phyloP scores from a whole-genome alignment of 2,329 filamentous ascomycete genomes.

The Aspergillus udagawae region DNA sequence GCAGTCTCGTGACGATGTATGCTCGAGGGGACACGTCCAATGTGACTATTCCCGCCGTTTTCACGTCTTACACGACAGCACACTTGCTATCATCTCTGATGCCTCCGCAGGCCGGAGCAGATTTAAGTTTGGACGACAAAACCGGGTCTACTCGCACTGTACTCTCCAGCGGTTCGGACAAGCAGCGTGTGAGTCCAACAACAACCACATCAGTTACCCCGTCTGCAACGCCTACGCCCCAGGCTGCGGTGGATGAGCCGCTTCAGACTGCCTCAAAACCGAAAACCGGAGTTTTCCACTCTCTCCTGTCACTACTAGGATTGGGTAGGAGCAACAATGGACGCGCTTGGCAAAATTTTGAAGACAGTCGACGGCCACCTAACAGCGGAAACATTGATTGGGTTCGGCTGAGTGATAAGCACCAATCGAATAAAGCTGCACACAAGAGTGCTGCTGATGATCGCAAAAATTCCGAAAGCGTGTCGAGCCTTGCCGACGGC shows the following conservation, averaged over 20 bases:
- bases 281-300: slow-evolving; percentile 38
- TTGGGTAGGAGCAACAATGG: slow-evolving; percentile 28
- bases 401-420: slow-evolving; percentile 59
- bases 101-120: slow-evolving; percentile 63
- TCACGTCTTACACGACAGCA: slow-evolving; percentile 91
- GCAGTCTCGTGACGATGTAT: slow-evolving; percentile 93
- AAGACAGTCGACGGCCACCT: slow-evolving; percentile 61
- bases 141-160: slow-evolving; percentile 48
- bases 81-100: slow-evolving; percentile 86
- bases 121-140: slow-evolving; percentile 59
- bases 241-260: slow-evolving; percentile 15
- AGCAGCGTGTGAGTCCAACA: slow-evolving; percentile 21
- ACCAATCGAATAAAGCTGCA: slow-evolving; percentile 19
- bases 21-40: slow-evolving; percentile 95
- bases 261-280: slow-evolving; percentile 13
- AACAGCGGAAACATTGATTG: slow-evolving; percentile 72
- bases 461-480: slow-evolving; percentile 20
- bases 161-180: slow-evolving; percentile 17
- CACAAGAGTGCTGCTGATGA: slow-evolving; percentile 8
- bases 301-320: slow-evolving; percentile 43
- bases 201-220: slow-evolving; percentile 27
- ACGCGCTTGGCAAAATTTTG: slow-evolving; percentile 21
- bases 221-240: slow-evolving; percentile 30
- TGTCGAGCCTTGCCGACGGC: slow-evolving; percentile 31
- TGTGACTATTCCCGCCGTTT: slow-evolving; percentile 87